These are phyloP conservation scores for Penicillium waksmanii DNA, from an alignment of 495 filamentous ascomycete species.

Conservation along the genomic window DNA sequence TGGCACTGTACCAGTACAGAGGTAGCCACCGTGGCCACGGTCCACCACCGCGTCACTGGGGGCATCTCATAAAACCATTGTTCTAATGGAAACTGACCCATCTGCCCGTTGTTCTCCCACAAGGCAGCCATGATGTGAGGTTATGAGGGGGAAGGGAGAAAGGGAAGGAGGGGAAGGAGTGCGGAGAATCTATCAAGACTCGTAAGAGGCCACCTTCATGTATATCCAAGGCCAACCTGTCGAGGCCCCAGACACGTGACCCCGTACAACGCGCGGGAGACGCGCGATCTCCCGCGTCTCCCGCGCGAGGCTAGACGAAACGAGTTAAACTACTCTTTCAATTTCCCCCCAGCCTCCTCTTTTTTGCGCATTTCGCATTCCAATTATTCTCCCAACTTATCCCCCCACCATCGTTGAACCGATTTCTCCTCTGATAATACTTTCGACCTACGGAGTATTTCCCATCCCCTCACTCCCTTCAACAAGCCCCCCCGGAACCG, in stretches of 20 bases:
- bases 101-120: slow-evolving; percentile 56
- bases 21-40: slow-evolving; percentile 85
- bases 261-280: neutral
- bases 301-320: neutral
- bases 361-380: neutral
- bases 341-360: neutral
- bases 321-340: neutral
- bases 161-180: no score
- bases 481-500: neutral
- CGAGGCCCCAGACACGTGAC: neutral
- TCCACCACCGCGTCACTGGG: slow-evolving; percentile 94
- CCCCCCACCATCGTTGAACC: neutral
- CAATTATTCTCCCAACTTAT: neutral
- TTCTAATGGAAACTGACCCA: slow-evolving; percentile 80
- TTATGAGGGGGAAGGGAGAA: neutral
- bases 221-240: no score
- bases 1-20: slow-evolving; percentile 91
- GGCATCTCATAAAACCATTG: slow-evolving; percentile 99
- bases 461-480: neutral
- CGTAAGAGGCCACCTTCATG: no score
- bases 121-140: slow-evolving; percentile 43
- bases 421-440: neutral
- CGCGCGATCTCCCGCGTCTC: neutral
- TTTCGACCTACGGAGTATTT: neutral
- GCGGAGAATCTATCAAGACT: no score